Conservation (phyloP, 768 basidiomycete genomes). For the Royoungia palumana region DNA sequence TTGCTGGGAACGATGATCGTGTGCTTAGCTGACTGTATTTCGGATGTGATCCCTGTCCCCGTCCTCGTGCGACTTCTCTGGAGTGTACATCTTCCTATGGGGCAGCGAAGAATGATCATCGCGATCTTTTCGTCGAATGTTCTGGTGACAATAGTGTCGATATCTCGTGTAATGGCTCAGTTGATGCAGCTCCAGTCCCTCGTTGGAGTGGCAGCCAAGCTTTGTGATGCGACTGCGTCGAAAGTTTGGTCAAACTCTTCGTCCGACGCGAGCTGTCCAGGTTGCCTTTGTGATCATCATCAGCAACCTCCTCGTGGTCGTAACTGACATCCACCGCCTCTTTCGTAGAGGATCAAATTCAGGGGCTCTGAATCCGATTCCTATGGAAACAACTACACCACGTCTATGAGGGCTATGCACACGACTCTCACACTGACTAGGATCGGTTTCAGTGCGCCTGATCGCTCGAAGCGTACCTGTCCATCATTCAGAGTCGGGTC, state of each 20-base stretch:
- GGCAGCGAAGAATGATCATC: conserved; percentile 14
- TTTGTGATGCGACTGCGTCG: conserved; percentile 8
- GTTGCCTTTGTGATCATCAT: conserved; percentile 14
- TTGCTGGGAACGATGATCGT: background rate
- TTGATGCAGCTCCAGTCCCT: conserved; percentile 5
- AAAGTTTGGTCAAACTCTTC: background rate
- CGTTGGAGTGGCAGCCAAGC: conserved; percentile 9
- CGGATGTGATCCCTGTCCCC: conserved; percentile 15
- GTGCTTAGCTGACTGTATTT: conserved; percentile 20
- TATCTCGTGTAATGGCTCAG: conserved; percentile 16
- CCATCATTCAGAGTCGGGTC: background rate
- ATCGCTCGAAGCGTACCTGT: background rate
- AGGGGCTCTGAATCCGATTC: background rate
- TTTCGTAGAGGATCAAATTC: background rate
- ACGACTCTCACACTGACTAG: conserved; percentile 13
- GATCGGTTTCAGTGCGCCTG: conserved; percentile 2
- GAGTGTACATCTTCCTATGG: conserved; percentile 11
- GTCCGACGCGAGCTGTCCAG: conserved; percentile 7
- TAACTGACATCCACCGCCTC: conserved; percentile 16
- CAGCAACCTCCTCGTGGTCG: conserved; percentile 21
- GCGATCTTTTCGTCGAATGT: conserved; percentile 10
- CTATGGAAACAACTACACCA: conserved; percentile 10
- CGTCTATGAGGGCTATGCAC: background rate
- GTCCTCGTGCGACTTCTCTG: conserved; percentile 10
- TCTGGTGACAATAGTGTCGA: conserved; percentile 7